These are phyloP conservation scores for Hyphodiscus hymeniophilus DNA, from an alignment of 495 filamentous ascomycete genomes.

Conservation along the genomic window DNA sequence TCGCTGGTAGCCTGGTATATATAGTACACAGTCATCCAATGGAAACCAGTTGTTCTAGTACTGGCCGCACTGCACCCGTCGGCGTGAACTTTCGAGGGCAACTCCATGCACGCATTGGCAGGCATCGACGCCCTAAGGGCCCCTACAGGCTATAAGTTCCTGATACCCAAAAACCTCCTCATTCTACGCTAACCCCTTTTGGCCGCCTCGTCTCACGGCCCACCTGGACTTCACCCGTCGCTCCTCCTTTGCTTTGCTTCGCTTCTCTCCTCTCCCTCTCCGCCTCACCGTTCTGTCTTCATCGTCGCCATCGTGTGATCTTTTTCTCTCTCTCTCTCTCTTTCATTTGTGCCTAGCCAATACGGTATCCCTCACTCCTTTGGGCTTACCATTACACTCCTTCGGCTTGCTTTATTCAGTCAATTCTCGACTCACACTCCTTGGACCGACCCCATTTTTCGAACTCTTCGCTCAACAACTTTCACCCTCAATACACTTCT, in stretches of 20 bases:
- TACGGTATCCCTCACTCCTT: slow-evolving; percentile 24
- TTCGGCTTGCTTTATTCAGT: slow-evolving; percentile 3
- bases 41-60: too few species aligned
- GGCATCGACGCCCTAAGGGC: too few species aligned
- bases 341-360: slow-evolving; percentile 18
- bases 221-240: too few species aligned
- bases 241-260: slow-evolving; percentile 4
- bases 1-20: too few species aligned
- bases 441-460: slow-evolving; percentile 9
- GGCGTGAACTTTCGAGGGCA: too few species aligned
- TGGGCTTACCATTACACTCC: slow-evolving; percentile 14
- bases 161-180: too few species aligned
- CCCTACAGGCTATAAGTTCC: too few species aligned
- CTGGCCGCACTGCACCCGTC: too few species aligned
- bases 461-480: not conserved
- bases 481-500: slow-evolving; percentile 10
- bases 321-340: slow-evolving; percentile 11
- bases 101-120: too few species aligned
- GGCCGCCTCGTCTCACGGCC: too few species aligned
- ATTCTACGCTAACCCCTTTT: too few species aligned
- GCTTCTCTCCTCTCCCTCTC: slow-evolving; percentile 9
- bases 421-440: slow-evolving; percentile 8
- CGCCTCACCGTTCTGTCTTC: slow-evolving; percentile 3
- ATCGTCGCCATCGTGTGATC: slow-evolving; percentile 9
- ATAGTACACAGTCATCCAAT: too few species aligned